Conservation (phyloP, 345 rosid genomes). For the Conringia planisiliqua region DNA sequence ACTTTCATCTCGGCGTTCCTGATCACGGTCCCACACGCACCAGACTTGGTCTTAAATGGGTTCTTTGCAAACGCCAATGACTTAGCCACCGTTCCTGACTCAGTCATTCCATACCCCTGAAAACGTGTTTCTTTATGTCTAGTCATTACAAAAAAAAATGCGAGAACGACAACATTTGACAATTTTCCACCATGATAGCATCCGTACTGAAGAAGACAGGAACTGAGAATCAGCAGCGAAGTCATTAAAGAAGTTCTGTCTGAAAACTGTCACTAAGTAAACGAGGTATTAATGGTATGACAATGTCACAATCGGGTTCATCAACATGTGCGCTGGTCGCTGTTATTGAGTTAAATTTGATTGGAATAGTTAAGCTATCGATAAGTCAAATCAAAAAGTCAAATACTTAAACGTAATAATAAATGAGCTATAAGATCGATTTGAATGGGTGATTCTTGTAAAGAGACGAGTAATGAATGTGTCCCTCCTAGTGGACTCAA, state of each 20-base stretch:
- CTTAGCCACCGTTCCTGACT: constrained; percentile 90
- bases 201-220: background rate
- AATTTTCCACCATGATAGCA: background rate
- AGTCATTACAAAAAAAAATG: background rate
- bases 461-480: background rate
- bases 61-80: constrained; percentile 74
- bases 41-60: constrained; percentile 63
- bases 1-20: constrained; percentile 92
- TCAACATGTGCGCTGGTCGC: background rate
- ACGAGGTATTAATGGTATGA: background rate
- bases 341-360: background rate
- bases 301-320: background rate
- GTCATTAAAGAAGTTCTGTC: background rate
- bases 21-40: constrained; percentile 79
- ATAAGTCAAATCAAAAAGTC: background rate
- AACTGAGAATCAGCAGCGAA: background rate
- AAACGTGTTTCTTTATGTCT: background rate
- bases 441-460: background rate
- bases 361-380: background rate
- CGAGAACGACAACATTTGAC: constrained; percentile 37
- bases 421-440: background rate
- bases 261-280: background rate
- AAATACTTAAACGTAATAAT: background rate
- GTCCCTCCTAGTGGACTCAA: background rate
- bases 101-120: constrained; percentile 96